These are phyloP conservation scores for Pseudogymnoascus sp. DNA, from an alignment of 2,329 filamentous ascomycete genomes.

Conservation along the genomic window DNA sequence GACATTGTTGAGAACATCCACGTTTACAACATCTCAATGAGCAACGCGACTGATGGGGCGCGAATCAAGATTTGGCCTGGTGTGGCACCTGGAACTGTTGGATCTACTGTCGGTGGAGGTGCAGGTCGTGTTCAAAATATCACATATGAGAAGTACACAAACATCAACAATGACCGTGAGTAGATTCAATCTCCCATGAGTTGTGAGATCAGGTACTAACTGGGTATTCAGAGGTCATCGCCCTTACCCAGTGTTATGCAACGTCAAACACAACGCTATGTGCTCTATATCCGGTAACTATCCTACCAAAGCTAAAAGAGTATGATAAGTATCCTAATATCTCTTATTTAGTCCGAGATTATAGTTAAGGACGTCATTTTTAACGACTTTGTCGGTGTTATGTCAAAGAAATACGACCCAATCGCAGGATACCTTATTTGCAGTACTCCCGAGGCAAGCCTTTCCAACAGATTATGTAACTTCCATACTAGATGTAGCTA, in stretches of 20 bases:
- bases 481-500: neutral
- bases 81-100: slow-evolving; percentile 38
- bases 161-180: slow-evolving; percentile 47
- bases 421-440: slow-evolving; percentile 39
- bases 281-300: slow-evolving; percentile 44
- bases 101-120: slow-evolving; percentile 52
- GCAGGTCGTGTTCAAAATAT: slow-evolving; percentile 53
- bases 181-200: neutral
- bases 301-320: slow-evolving; percentile 42
- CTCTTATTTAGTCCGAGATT: slow-evolving; percentile 28
- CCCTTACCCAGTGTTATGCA: slow-evolving; percentile 48
- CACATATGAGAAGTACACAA: slow-evolving; percentile 50
- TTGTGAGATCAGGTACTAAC: neutral
- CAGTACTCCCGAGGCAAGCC: slow-evolving; percentile 40
- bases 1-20: slow-evolving; percentile 54
- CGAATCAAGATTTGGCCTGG: slow-evolving; percentile 57
- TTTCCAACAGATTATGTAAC: neutral
- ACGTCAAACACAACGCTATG: slow-evolving; percentile 53
- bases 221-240: slow-evolving; percentile 13
- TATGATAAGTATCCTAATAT: slow-evolving; percentile 33
- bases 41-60: slow-evolving; percentile 48
- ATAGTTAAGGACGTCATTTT: slow-evolving; percentile 48
- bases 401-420: slow-evolving; percentile 35
- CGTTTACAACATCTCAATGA: slow-evolving; percentile 42
- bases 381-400: slow-evolving; percentile 46